phyloP scores from a whole-genome alignment of 2,329 filamentous ascomycete genomes.

The Xylaria sp. region DNA sequence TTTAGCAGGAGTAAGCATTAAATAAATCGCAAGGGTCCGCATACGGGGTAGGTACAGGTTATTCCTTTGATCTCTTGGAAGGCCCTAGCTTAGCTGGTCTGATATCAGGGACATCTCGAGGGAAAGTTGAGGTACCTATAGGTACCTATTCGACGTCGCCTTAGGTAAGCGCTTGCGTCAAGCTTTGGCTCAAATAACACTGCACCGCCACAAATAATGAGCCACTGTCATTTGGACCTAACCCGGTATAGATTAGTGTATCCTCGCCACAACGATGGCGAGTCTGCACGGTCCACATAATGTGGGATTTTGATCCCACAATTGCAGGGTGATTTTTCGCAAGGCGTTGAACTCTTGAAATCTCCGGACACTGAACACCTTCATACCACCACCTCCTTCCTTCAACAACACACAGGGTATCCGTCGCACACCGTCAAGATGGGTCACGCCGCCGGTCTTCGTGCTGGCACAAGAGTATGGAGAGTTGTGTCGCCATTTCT shows the following conservation, averaged over 20 bases:
- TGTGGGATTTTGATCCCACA: neutral
- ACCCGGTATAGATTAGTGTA: neutral
- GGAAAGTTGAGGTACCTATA: too few species aligned
- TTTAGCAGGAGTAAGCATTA: too few species aligned
- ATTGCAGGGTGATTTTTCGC: too few species aligned
- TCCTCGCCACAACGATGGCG: neutral
- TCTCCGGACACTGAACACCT: neutral
- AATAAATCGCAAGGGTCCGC: too few species aligned
- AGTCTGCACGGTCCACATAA: neutral
- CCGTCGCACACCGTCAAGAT: neutral
- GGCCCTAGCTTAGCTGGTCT: too few species aligned
- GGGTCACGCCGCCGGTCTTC: slow-evolving; percentile 1
- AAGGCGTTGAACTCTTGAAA: too few species aligned
- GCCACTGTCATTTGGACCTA: neutral
- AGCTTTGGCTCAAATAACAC: too few species aligned
- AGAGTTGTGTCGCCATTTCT: neutral
- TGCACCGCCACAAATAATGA: neutral
- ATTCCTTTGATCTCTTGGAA: too few species aligned
- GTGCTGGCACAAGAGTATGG: neutral
- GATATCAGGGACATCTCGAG: too few species aligned
- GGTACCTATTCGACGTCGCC: too few species aligned
- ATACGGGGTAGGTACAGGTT: too few species aligned
- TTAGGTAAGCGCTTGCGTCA: too few species aligned
- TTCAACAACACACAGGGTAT: neutral
- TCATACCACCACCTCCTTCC: neutral